Conservation (phyloP, 768 basidiomycete species). For the Boletus speciosus region DNA sequence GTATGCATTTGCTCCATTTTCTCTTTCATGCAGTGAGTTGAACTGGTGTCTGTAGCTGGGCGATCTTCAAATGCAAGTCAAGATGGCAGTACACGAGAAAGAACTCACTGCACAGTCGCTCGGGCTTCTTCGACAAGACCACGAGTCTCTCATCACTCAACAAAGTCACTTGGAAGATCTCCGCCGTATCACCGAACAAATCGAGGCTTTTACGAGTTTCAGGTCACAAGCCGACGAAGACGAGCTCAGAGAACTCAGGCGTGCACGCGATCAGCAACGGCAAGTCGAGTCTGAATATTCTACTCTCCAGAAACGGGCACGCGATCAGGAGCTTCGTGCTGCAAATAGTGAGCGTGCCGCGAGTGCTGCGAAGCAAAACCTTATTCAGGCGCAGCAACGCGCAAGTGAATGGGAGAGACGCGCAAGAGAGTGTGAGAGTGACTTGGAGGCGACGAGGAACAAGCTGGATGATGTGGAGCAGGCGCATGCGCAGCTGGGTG, state of each 20-base stretch:
- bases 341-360: constrained; percentile 60
- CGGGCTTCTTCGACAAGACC: constrained; percentile 52
- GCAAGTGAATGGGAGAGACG: constrained; percentile 80
- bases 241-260: constrained; percentile 68
- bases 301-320: constrained; percentile 65
- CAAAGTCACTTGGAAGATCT: constrained; percentile 80
- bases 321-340: constrained; percentile 65
- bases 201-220: constrained; percentile 60
- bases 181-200: constrained; percentile 65
- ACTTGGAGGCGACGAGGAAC: constrained; percentile 56
- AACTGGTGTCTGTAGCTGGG: constrained; percentile 45
- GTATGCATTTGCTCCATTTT: constrained; percentile 37
- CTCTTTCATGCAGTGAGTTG: not conserved
- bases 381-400: constrained; percentile 72
- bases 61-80: constrained; percentile 55
- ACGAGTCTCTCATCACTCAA: constrained; percentile 56
- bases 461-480: constrained; percentile 68
- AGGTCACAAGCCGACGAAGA: constrained; percentile 65
- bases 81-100: constrained; percentile 59
- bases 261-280: constrained; percentile 54
- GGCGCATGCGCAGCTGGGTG: constrained; percentile 59
- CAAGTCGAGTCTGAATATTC: constrained; percentile 65
- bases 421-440: constrained; percentile 64
- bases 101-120: constrained; percentile 53
- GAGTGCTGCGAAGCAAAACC: constrained; percentile 54